These are phyloP conservation scores for Suillus decipiens DNA, from an alignment of 768 basidiomycete species.

Conservation along the genomic window DNA sequence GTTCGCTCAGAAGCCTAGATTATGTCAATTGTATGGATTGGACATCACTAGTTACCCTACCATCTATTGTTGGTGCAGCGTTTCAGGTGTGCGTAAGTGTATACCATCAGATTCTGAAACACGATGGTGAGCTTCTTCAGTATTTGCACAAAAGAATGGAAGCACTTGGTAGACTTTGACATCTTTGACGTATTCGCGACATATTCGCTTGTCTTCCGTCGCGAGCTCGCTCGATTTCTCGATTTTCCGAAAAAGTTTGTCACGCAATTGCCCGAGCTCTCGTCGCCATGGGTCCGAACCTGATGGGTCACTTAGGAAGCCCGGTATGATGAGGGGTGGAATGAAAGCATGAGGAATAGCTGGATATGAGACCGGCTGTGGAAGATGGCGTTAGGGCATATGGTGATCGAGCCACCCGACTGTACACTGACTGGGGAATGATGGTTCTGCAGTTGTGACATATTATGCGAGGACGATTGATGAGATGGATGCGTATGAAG, in stretches of 20 bases:
- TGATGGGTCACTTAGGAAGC: not conserved
- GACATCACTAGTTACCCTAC: slow-evolving; percentile 9
- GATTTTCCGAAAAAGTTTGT: slow-evolving; percentile 1
- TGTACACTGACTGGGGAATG: not conserved
- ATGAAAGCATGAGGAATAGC: not conserved
- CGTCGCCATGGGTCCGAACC: not conserved
- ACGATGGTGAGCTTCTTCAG: not conserved
- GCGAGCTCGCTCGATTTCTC: slow-evolving; percentile 4
- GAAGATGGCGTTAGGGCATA: not conserved
- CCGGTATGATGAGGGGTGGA: not conserved
- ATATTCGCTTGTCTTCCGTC: slow-evolving; percentile 5
- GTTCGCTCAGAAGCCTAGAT: slow-evolving; percentile 2
- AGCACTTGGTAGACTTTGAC: slow-evolving; percentile 26
- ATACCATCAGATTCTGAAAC: slow-evolving; percentile 25
- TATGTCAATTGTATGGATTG: not conserved
- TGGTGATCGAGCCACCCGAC: no score
- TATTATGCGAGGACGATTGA: not conserved
- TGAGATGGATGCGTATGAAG: not conserved
- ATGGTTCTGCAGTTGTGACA: not conserved
- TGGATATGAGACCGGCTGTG: not conserved
- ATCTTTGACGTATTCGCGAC: slow-evolving; percentile 9
- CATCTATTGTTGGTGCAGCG: slow-evolving; percentile 14
- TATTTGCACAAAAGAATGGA: not conserved
- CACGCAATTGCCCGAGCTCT: not conserved
- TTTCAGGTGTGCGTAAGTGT: slow-evolving; percentile 26